Conservation (phyloP, 2,329 filamentous ascomycete genomes). For the Calonectria montana region DNA sequence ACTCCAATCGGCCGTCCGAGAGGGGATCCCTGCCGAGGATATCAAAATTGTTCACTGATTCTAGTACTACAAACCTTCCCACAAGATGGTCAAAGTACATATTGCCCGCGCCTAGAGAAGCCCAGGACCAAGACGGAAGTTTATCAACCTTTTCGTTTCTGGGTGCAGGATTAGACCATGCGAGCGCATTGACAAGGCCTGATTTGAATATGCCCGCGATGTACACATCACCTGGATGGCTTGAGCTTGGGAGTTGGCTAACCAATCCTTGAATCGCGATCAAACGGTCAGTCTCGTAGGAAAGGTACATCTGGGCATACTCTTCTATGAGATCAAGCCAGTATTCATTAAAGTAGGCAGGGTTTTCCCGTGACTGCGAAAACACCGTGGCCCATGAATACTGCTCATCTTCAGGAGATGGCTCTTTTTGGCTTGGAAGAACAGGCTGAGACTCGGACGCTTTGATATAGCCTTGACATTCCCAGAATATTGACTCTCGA, state of each 20-base stretch:
- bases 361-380: background rate
- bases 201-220: background rate
- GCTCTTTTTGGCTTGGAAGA: background rate
- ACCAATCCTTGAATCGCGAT: background rate
- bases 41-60: background rate
- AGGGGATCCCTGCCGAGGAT: background rate
- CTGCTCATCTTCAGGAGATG: background rate
- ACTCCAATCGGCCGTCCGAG: background rate
- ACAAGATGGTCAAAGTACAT: background rate
- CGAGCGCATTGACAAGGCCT: background rate
- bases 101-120: background rate
- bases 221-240: background rate
- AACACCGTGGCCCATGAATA: background rate
- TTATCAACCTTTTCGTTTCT: background rate
- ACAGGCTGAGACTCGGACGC: background rate
- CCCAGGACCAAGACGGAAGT: background rate
- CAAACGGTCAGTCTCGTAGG: background rate
- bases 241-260: background rate
- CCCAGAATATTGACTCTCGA: background rate
- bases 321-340: background rate
- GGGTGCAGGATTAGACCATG: background rate
- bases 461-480: background rate
- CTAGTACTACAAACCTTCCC: background rate
- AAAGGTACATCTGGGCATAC: background rate
- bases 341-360: background rate